A percentile compares a stretch with the other conserved stretches of the same genome.
Evolutionary conservation across 2,329 filamentous ascomycete species (phyloP).

Genomic region (Phialemonium atrogriseum): DNA sequence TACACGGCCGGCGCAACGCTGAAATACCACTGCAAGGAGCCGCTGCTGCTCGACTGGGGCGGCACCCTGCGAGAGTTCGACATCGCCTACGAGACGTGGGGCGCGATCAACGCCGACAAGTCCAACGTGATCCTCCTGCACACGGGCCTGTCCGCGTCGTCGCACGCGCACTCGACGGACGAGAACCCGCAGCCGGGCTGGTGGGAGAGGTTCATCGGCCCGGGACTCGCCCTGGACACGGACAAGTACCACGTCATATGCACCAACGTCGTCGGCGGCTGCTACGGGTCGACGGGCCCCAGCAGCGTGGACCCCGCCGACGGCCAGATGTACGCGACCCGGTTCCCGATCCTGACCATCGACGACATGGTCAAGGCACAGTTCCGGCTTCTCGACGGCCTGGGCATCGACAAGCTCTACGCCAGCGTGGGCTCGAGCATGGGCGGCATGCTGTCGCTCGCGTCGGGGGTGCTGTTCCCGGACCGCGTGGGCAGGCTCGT

Average conservation of each 20-base stretch:
- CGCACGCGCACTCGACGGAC: slow-evolving; percentile 88
- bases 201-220: slow-evolving; percentile 99
- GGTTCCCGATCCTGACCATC: slow-evolving; percentile 92
- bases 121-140: slow-evolving; percentile 89
- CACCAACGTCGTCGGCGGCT: slow-evolving; percentile 93
- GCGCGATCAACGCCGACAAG: slow-evolving; percentile 66
- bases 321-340: slow-evolving; percentile 80
- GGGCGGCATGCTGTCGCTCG: slow-evolving; percentile 96
- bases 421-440: slow-evolving; percentile 94
- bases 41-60: slow-evolving; percentile 87
- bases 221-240: slow-evolving; percentile 77
- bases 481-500: slow-evolving; percentile 74
- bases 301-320: slow-evolving; percentile 82
- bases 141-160: slow-evolving; percentile 93
- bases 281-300: slow-evolving; percentile 91
- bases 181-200: slow-evolving; percentile 83
- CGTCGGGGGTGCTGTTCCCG: slow-evolving; percentile 76
- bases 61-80: slow-evolving; percentile 83
- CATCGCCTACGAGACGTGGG: slow-evolving; percentile 92
- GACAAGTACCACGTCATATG: slow-evolving; percentile 89
- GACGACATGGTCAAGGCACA: slow-evolving; percentile 97
- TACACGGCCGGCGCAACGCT: slow-evolving; percentile 87
- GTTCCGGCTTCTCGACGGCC: slow-evolving; percentile 73
- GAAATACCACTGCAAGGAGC: slow-evolving; percentile 63
- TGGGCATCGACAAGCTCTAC: slow-evolving; percentile 72